A percentile compares a stretch with the other conserved stretches of the same genome.
phyloP scores from a whole-genome alignment of 176 grass and related monocot species.

The Guadua angustifolia region DNA sequence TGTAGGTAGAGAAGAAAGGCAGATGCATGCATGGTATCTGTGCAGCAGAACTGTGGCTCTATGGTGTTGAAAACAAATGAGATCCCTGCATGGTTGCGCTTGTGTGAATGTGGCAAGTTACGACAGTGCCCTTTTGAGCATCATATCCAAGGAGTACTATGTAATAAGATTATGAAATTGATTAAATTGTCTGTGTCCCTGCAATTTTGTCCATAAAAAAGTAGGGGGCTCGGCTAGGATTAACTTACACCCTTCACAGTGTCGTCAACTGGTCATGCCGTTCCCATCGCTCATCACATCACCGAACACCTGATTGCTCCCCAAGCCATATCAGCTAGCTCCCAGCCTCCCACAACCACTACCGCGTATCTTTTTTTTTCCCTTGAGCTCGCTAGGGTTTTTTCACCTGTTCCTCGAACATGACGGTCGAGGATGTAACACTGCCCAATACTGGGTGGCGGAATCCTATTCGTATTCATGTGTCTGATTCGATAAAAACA shows the following conservation, averaged over 20 bases:
- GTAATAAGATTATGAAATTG: not conserved
- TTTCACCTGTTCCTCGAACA: not conserved
- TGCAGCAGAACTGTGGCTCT: slow-evolving; percentile 19
- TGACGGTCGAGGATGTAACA: too few species aligned
- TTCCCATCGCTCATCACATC: not conserved
- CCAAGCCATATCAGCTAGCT: slow-evolving; percentile 25
- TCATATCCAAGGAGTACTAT: not conserved
- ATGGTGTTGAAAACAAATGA: not conserved
- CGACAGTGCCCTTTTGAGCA: not conserved
- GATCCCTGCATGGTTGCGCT: not conserved
- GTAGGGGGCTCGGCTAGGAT: not conserved
- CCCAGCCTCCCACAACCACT: too few species aligned
- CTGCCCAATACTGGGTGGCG: too few species aligned
- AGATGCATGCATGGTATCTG: not conserved
- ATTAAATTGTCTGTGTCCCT: too few species aligned
- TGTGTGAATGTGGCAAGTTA: not conserved
- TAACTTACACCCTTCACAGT: not conserved
- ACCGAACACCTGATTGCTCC: slow-evolving; percentile 6
- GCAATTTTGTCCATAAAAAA: not conserved
- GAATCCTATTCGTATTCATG: too few species aligned
- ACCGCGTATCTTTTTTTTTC: too few species aligned
- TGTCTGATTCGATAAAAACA: too few species aligned
- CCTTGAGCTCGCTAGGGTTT: too few species aligned
- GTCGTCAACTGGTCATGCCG: not conserved
- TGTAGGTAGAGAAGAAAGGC: not conserved